These are phyloP conservation scores for Pseudonitzschia pungens DNA, from an alignment of 108 stramenopile genomes.

Conservation along the genomic window DNA sequence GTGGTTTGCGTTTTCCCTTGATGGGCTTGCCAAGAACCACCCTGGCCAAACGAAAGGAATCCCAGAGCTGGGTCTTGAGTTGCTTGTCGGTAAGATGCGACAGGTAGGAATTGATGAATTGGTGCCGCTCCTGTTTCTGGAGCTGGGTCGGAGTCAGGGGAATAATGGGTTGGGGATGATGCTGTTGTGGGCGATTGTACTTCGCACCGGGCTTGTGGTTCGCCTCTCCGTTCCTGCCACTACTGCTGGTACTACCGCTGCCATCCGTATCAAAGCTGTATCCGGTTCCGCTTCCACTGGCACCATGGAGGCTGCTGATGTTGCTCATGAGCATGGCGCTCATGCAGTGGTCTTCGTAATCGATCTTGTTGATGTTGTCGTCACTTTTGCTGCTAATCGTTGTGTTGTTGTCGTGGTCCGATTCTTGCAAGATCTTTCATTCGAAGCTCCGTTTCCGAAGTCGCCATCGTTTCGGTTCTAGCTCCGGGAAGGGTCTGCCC, in stretches of 20 bases:
- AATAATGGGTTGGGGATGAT: not conserved
- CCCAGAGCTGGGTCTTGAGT: slow-evolving; percentile 25
- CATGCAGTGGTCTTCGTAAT: not conserved
- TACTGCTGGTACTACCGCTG: not conserved
- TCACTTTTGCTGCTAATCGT: not conserved
- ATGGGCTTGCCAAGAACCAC: slow-evolving; percentile 31
- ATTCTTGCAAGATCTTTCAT: not conserved
- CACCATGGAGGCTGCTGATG: not conserved
- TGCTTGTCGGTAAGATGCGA: not conserved
- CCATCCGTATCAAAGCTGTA: not conserved
- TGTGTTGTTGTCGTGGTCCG: not conserved
- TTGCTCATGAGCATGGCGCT: slow-evolving; percentile 8
- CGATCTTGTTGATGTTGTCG: not conserved
- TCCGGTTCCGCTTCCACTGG: not conserved
- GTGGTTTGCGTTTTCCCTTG: not conserved
- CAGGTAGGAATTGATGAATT: not conserved
- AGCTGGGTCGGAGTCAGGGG: not conserved
- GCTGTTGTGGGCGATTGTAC: not conserved
- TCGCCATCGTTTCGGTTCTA: not conserved
- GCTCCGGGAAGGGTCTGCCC: not conserved
- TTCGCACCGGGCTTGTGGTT: not conserved
- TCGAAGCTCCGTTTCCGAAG: not conserved
- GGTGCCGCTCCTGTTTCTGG: not conserved
- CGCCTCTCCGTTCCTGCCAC: not conserved
- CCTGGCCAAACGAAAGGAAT: slow-evolving; percentile 32